phyloP scores from a whole-genome alignment of 768 basidiomycete genomes.

The Boletus speciosus region DNA sequence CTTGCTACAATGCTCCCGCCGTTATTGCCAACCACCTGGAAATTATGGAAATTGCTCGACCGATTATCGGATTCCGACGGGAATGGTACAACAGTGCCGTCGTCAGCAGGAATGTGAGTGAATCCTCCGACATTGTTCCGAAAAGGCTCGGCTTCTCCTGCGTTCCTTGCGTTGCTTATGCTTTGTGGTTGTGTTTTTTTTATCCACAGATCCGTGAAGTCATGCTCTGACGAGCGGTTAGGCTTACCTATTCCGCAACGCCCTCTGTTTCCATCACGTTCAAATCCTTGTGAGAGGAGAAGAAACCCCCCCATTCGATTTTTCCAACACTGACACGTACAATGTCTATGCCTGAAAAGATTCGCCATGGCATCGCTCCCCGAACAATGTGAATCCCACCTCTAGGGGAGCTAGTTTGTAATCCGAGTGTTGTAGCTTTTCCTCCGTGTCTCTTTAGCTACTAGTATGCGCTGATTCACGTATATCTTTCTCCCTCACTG shows the following conservation, averaged over 20 bases:
- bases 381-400: no score
- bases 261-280: background rate
- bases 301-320: background rate
- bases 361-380: background rate
- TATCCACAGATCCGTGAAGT: constrained; percentile 47
- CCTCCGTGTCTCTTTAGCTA: background rate
- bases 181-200: background rate
- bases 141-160: background rate
- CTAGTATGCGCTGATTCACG: no score
- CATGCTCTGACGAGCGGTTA: constrained; percentile 39
- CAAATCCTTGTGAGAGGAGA: background rate
- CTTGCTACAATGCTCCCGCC: constrained; percentile 16
- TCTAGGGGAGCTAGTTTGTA: background rate
- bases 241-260: background rate
- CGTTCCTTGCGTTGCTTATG: background rate
- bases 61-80: background rate
- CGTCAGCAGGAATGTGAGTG: constrained; percentile 68
- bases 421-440: background rate
- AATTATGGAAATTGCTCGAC: constrained; percentile 10
- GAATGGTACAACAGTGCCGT: constrained; percentile 45
- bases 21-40: constrained; percentile 1
- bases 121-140: constrained; percentile 2
- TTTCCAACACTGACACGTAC: background rate
- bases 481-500: background rate
- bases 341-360: background rate